Evolutionary conservation across 345 rosid genomes (phyloP), one percentile per base, ranked within the genome.

Genomic region (Trapa bicornis): DNA sequence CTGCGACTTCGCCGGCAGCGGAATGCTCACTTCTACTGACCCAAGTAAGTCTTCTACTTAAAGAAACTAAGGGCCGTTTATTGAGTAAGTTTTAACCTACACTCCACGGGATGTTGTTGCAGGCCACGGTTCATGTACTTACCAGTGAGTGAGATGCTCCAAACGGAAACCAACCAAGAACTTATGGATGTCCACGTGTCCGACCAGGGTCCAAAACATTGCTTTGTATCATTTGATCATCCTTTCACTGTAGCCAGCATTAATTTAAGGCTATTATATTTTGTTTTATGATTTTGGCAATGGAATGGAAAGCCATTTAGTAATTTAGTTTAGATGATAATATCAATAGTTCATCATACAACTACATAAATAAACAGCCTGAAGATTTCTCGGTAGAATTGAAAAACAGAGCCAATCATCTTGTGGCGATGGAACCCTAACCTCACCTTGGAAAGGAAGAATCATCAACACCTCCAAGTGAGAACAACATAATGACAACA

Each of bases 1-100:
- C 60, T 89, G 96, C 48, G 72, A 83, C 66, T 89, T 92, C 66
- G 62, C 86, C 1, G 72, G 79, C 48, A 72, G 84, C 0, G 92
- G 84, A 36, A 61, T 74, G 9, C 37, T 89, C 37, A 77, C 82
- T 36, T 22, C 73, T 29, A 8, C n/a, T 32, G 69, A 86, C 67
- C 91, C 91, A 52, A 82, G 91, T 86, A 78, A 82, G 85, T 13
- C 48, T 45, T 58, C 0, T 22, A 22, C 29, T 22, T 39, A 41
- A 11, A 29, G 29, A 57, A 22, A n/a, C 5, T 58, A 3, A 3
- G 43, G 43, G 43, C 16, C 11, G 13, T 47, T 2, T 3, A 10
- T 47, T 47, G 0, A 32, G 0, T 58, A 33, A 35, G 1, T 58
- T 29, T 6, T 58, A 35, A 11, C 35, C 37, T 16, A 13, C 29